Base-by-base conservation (phyloP, 164 flowering plant species). In the grape (Vitis vinifera) region DNA sequence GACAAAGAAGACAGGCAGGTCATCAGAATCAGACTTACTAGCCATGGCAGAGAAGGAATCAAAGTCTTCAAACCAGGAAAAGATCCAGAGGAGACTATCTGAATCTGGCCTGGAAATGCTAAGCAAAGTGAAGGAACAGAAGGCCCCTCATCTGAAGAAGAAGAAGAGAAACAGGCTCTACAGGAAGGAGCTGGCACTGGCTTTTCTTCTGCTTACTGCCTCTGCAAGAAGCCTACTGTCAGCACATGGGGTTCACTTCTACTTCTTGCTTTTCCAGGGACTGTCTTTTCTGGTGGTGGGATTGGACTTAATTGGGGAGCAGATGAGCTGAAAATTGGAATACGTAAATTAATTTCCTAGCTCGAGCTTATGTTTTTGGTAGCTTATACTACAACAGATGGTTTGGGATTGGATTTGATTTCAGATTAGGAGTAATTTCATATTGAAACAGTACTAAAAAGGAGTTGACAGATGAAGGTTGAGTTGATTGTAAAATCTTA, bases 261-360 rank as follows among this genome's bases (percentile, higher is more conserved):
- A 89, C 63, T 89, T 82, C 84, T 73, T 89, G 77, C 76, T 89
- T 67, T 89, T 89, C 66, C 92, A 89, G 68, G 94, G 94, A 8
- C 48, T 88, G 67, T 77, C 90, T n/a, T 89, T 89, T 66, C 84
- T 89, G 17, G 84, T 81, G 10, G 82, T 89, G 15, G 94, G 94
- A 0, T 74, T 89, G 77, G 94, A 89, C 70, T 78, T 89, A 73
- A 84, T 89, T 62, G 94, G 94, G 9, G 94, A 89, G 79, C 92
- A 86, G 68, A 60, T 85, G 50, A 81, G 80, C 79, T 87, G 56
- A 74, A 31, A 72, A 19, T 47, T 23, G 19, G 61, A 49, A 55
- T 27, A 17, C 9, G 37, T 53, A 47, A 67, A 67, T 59, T 57
- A 37, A 37, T 37, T 6, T 67, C 50, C 70, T 56, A 16, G 60